These are phyloP conservation scores for Gorgonomyces haynaldii DNA, from an alignment of 192 early-diverging fungal genomes.

Conservation along the genomic window DNA sequence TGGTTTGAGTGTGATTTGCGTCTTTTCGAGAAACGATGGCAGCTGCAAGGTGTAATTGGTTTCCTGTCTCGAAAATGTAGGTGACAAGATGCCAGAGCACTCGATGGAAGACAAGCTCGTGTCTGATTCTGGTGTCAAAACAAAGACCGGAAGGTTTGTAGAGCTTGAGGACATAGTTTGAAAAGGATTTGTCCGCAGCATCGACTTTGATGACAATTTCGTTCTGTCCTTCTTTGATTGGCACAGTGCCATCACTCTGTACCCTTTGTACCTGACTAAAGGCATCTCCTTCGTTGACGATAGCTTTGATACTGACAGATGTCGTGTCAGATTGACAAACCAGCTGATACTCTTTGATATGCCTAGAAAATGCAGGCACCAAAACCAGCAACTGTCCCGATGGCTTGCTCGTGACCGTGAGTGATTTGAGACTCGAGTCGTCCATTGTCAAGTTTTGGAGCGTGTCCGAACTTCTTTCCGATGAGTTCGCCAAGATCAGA, in stretches of 20 bases:
- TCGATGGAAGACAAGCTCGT: background rate
- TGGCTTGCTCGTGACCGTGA: conserved; percentile 9
- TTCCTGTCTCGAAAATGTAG: conserved; percentile 27
- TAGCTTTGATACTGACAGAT: conserved; percentile 17
- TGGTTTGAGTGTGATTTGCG: background rate
- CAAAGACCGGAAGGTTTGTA: conserved; percentile 20
- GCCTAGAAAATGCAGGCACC: conserved; percentile 16
- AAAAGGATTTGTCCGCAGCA: conserved; percentile 29
- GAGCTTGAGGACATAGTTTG: conserved; percentile 18
- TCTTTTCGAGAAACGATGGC: background rate
- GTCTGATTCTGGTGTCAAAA: background rate
- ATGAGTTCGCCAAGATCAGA: no score
- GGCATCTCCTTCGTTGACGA: conserved; percentile 27
- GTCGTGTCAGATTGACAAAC: conserved; percentile 16
- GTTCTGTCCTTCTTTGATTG: conserved; percentile 16
- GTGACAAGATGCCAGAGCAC: conserved; percentile 14
- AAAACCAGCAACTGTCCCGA: conserved; percentile 9
- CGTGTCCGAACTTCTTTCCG: no score
- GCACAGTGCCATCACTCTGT: conserved; percentile 14
- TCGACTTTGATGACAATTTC: conserved; percentile 32
- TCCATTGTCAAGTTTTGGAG: conserved; percentile 22
- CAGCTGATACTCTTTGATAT: conserved; percentile 14
- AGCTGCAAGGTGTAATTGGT: conserved; percentile 18
- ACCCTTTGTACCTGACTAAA: conserved; percentile 31
- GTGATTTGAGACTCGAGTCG: conserved; percentile 31